Percentiles rank a stretch among this genome's conserved stretches.
phyloP scores from a whole-genome alignment of 805 yeast genomes.

The Candida insectalens region DNA sequence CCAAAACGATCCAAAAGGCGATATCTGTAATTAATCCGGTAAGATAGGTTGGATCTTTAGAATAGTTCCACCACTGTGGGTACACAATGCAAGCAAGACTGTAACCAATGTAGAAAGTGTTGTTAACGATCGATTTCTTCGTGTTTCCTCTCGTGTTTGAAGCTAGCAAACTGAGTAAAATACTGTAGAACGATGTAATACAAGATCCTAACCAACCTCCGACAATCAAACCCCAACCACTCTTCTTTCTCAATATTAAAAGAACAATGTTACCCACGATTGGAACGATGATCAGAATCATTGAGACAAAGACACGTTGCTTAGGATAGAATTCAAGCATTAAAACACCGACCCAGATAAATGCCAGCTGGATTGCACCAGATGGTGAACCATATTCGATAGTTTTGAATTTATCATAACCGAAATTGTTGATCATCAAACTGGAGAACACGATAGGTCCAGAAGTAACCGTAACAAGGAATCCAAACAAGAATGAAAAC shows the following conservation, averaged over 20 bases:
- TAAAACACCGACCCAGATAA: conserved; percentile 17
- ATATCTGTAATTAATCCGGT: conserved; percentile 38
- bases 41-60: conserved; percentile 31
- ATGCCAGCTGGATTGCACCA: conserved; percentile 21
- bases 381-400: conserved; percentile 20
- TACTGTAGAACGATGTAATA: conserved; percentile 10
- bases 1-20: conserved; percentile 27
- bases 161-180: conserved; percentile 30
- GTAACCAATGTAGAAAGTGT: conserved; percentile 2
- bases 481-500: conserved; percentile 33
- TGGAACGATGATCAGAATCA: conserved; percentile 13
- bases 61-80: conserved; percentile 33
- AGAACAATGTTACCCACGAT: conserved; percentile 16
- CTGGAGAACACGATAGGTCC: conserved; percentile 27
- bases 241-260: conserved; percentile 9
- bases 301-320: conserved; percentile 13
- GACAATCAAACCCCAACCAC: conserved; percentile 14
- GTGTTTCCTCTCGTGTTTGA: conserved; percentile 54
- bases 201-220: conserved; percentile 16
- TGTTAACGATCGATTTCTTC: conserved; percentile 31
- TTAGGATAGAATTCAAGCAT: conserved; percentile 12
- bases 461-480: conserved; percentile 35
- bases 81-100: conserved; percentile 36
- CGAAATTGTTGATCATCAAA: conserved; percentile 22
- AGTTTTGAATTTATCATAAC: conserved; percentile 19